A percentile compares a stretch with the other conserved stretches of the same genome.
Conservation (phyloP, 2,329 filamentous ascomycete genomes). For the Colletotrichum graminicola region DNA sequence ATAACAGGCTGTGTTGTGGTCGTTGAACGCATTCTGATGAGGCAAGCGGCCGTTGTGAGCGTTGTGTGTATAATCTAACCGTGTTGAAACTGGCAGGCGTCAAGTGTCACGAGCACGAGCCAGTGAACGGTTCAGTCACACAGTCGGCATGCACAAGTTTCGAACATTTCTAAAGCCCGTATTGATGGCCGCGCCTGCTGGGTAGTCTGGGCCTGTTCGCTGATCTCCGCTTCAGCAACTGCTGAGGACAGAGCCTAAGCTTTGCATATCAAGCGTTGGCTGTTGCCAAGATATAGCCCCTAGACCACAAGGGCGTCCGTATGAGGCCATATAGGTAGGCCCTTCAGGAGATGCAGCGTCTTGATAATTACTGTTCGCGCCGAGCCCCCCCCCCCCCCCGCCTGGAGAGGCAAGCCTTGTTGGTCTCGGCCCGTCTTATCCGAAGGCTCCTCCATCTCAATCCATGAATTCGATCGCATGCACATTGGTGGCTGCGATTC, state of each 20-base stretch:
- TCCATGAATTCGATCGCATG: neutral
- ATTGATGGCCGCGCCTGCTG: neutral
- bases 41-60: conserved; percentile 29
- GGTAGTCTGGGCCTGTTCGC: conserved; percentile 3
- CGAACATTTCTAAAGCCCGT: neutral
- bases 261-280: conserved; percentile 24
- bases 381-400: neutral
- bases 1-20: neutral
- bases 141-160: conserved; percentile 2
- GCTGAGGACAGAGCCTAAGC: conserved; percentile 1
- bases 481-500: neutral
- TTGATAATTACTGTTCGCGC: neutral
- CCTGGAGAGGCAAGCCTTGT: neutral
- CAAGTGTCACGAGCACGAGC: conserved; percentile 6
- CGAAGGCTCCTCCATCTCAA: neutral
- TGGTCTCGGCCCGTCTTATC: neutral
- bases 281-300: neutral
- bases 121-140: conserved; percentile 6
- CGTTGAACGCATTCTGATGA: conserved; percentile 20
- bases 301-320: neutral
- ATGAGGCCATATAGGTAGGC: conserved; percentile 6
- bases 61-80: conserved; percentile 9
- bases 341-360: neutral
- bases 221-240: conserved; percentile 2
- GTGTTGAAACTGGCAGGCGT: conserved; percentile 20